Conservation (phyloP, 306 rosid species). For the Trifolium dubium region DNA sequence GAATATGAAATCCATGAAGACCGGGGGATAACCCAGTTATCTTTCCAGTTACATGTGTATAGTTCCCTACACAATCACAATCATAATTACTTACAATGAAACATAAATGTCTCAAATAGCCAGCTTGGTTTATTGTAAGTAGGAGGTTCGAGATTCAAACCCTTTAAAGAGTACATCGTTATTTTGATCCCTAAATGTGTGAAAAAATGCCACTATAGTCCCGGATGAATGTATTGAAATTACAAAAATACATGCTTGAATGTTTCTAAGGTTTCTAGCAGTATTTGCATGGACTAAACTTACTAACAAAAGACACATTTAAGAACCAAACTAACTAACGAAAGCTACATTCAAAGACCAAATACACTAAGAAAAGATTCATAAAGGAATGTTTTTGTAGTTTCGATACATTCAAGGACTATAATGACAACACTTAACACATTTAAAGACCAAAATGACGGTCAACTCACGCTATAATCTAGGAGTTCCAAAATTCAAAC, state of each 20-base stretch:
- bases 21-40: slow-evolving; percentile 62
- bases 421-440: no score
- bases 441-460: no score
- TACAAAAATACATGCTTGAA: neutral
- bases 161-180: neutral
- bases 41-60: slow-evolving; percentile 64
- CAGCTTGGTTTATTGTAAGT: no score
- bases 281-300: no score
- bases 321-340: neutral
- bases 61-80: slow-evolving; percentile 44
- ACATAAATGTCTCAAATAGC: neutral
- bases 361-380: neutral
- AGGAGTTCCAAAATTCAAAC: no score
- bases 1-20: slow-evolving; percentile 61
- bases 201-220: neutral
- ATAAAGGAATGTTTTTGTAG: neutral
- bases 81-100: neutral
- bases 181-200: neutral
- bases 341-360: neutral
- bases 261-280: neutral
- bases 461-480: no score
- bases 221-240: neutral
- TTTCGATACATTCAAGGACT: neutral
- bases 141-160: neutral
- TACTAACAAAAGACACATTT: neutral